These are phyloP conservation scores for Atalantia buxifolia DNA, from an alignment of 345 rosid species.

Conservation along the genomic window DNA sequence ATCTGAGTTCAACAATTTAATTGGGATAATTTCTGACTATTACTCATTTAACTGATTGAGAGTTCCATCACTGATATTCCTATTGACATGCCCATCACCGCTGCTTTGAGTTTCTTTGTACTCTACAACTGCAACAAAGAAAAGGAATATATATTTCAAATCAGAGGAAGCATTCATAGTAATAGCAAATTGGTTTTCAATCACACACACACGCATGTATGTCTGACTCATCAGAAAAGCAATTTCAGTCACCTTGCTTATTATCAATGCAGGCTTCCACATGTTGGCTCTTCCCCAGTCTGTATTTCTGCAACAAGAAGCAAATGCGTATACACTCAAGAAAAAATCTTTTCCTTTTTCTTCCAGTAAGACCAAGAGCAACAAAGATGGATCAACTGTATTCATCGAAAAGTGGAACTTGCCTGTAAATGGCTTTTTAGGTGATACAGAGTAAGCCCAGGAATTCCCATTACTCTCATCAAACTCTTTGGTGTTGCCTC, in stretches of 20 bases:
- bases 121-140: conserved; percentile 45
- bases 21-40: conserved; percentile 19
- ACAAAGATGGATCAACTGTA: conserved; percentile 8
- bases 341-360: neutral
- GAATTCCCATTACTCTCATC: conserved; percentile 78
- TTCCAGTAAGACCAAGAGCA: neutral
- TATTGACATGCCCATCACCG: conserved; percentile 20
- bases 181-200: neutral
- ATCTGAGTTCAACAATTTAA: conserved; percentile 11
- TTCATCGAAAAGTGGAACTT: conserved; percentile 8
- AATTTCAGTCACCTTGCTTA: conserved; percentile 34
- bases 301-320: conserved; percentile 64
- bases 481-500: conserved; percentile 96
- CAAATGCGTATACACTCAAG: neutral
- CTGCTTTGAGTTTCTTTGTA: conserved; percentile 41
- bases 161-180: neutral
- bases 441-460: conserved; percentile 92
- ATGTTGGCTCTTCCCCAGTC: conserved; percentile 81
- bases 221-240: neutral
- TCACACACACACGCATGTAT: neutral
- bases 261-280: conserved; percentile 30
- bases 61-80: conserved; percentile 31
- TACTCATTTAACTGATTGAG: conserved; percentile 56
- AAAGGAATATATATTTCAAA: conserved; percentile 9
- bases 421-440: conserved; percentile 97